Evolutionary conservation across 345 rosid species (phyloP).

Genomic region (Syzygium grande): DNA sequence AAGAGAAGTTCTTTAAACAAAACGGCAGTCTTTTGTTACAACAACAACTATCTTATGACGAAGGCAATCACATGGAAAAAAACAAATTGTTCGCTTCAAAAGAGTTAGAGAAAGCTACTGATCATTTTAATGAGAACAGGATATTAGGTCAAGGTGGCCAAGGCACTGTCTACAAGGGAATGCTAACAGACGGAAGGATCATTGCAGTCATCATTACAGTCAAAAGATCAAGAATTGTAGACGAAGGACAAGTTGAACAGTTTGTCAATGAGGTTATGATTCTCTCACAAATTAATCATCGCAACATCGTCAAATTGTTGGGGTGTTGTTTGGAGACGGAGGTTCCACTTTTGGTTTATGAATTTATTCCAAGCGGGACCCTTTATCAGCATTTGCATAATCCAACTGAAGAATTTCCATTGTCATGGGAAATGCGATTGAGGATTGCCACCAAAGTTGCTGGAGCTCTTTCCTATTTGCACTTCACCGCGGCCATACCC

Average conservation of each 20-base stretch:
- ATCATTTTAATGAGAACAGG: background rate
- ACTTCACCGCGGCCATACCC: conserved; percentile 1
- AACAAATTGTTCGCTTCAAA: background rate
- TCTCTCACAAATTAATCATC: conserved; percentile 4
- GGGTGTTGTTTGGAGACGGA: conserved; percentile 12
- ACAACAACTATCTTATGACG: background rate
- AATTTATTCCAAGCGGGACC: conserved; percentile 6
- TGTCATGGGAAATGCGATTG: background rate
- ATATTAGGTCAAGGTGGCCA: background rate
- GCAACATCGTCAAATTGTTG: conserved; percentile 1
- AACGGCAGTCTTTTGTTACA: background rate
- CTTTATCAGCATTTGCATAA: background rate
- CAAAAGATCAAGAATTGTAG: background rate
- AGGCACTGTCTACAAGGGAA: conserved; percentile 2
- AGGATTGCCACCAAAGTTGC: background rate
- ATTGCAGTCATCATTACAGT: conserved; percentile 7
- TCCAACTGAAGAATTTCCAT: background rate
- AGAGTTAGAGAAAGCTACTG: background rate
- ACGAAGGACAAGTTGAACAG: conserved; percentile 1
- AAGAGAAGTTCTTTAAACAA: conserved; percentile 6
- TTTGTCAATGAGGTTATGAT: conserved; percentile 10
- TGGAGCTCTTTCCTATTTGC: background rate
- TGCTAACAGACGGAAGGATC: conserved; percentile 3
- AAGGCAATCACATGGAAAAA: background rate
- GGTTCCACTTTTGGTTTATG: conserved; percentile 7